A percentile compares a stretch with the other conserved stretches of the same genome.
These are phyloP conservation scores for Fistulifera pelliculosa DNA, from an alignment of 108 stramenopile genomes.

Conservation along the genomic window DNA sequence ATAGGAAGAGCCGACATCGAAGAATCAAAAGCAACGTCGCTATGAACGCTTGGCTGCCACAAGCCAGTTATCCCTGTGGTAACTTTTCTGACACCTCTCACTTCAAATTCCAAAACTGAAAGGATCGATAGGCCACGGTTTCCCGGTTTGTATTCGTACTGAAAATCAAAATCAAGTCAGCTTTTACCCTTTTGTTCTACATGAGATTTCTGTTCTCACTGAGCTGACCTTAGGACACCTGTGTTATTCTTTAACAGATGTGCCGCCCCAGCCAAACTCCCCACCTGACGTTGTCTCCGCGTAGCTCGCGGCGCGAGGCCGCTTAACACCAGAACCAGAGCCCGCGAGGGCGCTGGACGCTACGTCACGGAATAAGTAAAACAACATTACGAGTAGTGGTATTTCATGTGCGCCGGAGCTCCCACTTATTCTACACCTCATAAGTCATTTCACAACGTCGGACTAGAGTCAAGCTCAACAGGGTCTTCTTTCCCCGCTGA, in stretches of 20 bases:
- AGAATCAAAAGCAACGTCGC: constrained; percentile 90
- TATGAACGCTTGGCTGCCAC: constrained; percentile 88
- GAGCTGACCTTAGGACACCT: constrained; percentile 95
- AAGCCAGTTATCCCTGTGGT: constrained; percentile 98
- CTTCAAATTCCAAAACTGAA: constrained; percentile 91
- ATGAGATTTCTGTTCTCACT: constrained; percentile 91
- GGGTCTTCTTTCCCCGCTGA: constrained; percentile 92
- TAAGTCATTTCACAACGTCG: constrained; percentile 95
- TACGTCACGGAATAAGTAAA: constrained; percentile 92
- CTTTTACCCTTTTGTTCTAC: constrained; percentile 91
- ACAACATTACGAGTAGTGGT: constrained; percentile 97
- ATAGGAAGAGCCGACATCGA: constrained; percentile 94
- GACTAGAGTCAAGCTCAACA: constrained; percentile 98
- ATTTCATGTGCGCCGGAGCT: constrained; percentile 89
- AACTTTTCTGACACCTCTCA: constrained; percentile 98
- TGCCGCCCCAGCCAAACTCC: constrained; percentile 94
- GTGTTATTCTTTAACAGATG: constrained; percentile 81
- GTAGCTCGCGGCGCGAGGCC: constrained; percentile 48
- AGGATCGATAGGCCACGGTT: constrained; percentile 97
- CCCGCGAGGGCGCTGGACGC: constrained; percentile 71
- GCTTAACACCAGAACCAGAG: constrained; percentile 73
- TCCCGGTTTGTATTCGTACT: constrained; percentile 93
- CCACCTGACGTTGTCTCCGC: constrained; percentile 91
- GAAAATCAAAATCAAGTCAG: constrained; percentile 96
- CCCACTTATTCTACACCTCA: constrained; percentile 97